These are phyloP conservation scores for Xylaria sp. DNA, from an alignment of 2,329 filamentous ascomycete genomes.

Conservation along the genomic window DNA sequence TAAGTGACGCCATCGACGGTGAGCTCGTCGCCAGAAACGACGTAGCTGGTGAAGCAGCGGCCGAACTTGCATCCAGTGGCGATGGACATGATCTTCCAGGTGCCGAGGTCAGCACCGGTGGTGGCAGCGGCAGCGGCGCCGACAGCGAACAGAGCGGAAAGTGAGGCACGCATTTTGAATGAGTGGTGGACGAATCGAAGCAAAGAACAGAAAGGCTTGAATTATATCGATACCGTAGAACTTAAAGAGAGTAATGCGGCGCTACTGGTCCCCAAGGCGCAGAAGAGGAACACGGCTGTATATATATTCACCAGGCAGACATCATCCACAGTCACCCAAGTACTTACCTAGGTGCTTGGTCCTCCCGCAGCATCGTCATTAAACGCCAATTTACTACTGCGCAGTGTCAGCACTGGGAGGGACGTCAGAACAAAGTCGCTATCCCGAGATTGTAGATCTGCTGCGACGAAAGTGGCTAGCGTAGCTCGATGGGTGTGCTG, in stretches of 20 bases:
- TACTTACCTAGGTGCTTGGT: too few relatives aligned
- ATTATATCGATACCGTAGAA: neutral
- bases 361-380: conserved; percentile 6
- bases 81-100: conserved; percentile 14
- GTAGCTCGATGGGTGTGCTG: neutral
- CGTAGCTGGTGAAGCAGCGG: conserved; percentile 20
- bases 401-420: neutral
- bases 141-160: conserved; percentile 14
- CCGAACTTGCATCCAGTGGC: conserved; percentile 12
- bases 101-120: neutral
- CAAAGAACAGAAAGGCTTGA: neutral
- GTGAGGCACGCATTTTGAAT: conserved; percentile 16
- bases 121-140: conserved; percentile 10
- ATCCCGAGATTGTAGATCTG: conserved; percentile 12
- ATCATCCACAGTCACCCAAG: too few relatives aligned
- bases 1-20: conserved; percentile 15
- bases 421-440: neutral
- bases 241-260: conserved; percentile 8
- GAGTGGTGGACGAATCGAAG: conserved; percentile 5
- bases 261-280: neutral
- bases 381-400: neutral
- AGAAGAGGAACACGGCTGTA: neutral
- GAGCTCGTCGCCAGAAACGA: conserved; percentile 10
- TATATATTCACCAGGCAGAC: neutral
- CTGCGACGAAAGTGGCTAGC: neutral